Evolutionary conservation across 106 monocot genomes (phyloP).

Genomic region (Dendrobium catenatum): DNA sequence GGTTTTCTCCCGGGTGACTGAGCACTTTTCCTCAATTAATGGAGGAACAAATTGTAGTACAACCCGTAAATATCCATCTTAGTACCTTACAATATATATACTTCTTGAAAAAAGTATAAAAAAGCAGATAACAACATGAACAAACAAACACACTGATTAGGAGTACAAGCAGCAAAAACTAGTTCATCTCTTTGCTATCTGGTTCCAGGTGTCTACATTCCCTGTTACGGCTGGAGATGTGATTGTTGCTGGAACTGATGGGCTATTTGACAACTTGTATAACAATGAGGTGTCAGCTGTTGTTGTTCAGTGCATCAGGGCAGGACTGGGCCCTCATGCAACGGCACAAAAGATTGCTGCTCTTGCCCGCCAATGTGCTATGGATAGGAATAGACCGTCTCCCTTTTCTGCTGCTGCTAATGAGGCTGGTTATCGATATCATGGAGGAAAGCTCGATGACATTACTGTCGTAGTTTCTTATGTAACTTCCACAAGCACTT

Average conservation of each 20-base stretch:
- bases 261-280: conserved; percentile 67
- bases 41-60: too few relatives aligned
- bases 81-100: too few relatives aligned
- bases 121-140: too few relatives aligned
- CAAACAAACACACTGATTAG: too few relatives aligned
- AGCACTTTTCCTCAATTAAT: too few relatives aligned
- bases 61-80: too few relatives aligned
- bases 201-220: conserved; percentile 43
- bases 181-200: neutral
- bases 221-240: conserved; percentile 59
- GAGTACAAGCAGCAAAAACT: neutral
- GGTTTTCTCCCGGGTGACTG: too few relatives aligned
- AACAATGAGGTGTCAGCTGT: conserved; percentile 44
- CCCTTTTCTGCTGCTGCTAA: conserved; percentile 70
- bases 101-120: too few relatives aligned
- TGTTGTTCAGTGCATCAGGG: conserved; percentile 41
- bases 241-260: conserved; percentile 65
- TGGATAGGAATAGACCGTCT: conserved; percentile 50
- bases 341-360: conserved; percentile 60
- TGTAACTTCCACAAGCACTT: conserved; percentile 11
- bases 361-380: conserved; percentile 53
- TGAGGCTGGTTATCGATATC: conserved; percentile 62
- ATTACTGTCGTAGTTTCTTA: conserved; percentile 66
- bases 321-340: conserved; percentile 44
- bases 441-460: conserved; percentile 75